Evolutionary conservation across 1,139 yeast species (phyloP).

Genomic region (Saccharomyces hybrid): DNA sequence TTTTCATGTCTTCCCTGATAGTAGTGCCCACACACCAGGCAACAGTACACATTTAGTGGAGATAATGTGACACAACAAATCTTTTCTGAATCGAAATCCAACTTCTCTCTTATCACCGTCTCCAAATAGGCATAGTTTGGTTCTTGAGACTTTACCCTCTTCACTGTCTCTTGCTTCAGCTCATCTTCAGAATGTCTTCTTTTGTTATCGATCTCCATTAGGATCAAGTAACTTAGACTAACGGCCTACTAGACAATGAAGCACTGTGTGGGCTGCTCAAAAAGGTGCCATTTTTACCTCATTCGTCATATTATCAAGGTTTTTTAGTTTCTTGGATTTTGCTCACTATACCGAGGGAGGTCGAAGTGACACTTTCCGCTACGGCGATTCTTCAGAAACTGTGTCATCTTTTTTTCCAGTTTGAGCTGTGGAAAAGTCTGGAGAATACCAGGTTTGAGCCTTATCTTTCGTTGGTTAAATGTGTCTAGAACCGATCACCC

Average conservation of each 20-base stretch:
- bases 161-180: constrained; percentile 2
- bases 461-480: neutral
- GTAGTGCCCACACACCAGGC: constrained; percentile 68
- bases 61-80: constrained; percentile 59
- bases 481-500: neutral
- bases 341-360: neutral
- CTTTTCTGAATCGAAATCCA: constrained; percentile 68
- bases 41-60: constrained; percentile 57
- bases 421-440: neutral
- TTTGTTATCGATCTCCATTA: neutral
- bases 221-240: neutral
- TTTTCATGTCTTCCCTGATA: constrained; percentile 57
- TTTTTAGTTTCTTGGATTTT: neutral
- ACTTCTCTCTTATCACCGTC: constrained; percentile 44
- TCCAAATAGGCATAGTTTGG: constrained; percentile 38
- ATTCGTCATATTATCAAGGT: constrained; percentile 1
- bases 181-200: neutral
- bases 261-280: neutral
- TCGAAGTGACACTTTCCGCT: neutral
- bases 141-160: constrained; percentile 1
- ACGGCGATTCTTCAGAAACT: neutral
- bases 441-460: neutral
- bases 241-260: neutral
- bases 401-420: neutral
- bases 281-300: neutral